Base-by-base conservation (phyloP, 2,329 filamentous ascomycete species). In the Ramularia collo-cygni region DNA sequence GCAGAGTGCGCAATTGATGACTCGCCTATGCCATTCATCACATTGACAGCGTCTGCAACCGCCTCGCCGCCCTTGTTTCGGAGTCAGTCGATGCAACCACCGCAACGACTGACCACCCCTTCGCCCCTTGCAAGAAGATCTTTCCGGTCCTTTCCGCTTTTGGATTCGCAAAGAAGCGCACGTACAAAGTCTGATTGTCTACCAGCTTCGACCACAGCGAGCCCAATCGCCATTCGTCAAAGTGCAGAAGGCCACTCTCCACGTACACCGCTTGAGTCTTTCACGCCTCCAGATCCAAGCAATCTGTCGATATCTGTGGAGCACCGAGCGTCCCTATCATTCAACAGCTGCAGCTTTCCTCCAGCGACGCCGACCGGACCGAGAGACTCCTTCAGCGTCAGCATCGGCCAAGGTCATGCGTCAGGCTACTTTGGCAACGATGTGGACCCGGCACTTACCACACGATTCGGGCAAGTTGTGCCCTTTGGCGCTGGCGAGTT, bases 401-500 rank as follows among this genome's bases (percentile, higher is more conserved):
- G 71, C 43, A 67, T 76, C 42, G 78, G 71, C 52, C 47, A 51
- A 32, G 50, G 51, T 40, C 44, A 54, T 29, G 49, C 49, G 6
- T 82, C 85, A 51, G 77, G 75, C 6, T 76, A 82, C 42, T 76
- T 76, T n/a, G 75, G 77, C 24, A 77, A 78, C 32, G 80, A 93
- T 46, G 74, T 90, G 12, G 90, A 96, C 56, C 76, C 79, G 15
- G 77, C 76, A 37, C 67, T 95, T 37, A 77, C 77, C 9, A 75
- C 78, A 3, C 79, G 84, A 38, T 98, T 98, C 59, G 79, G 83
- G 39, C 84, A 82, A 44, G 83, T 93, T 9, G 84, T 87, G 53
- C 73, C 81, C 43, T 75, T 90, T 50, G 90, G 90, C 34, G 81
- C 81, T 44, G 92, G 92, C 42, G 90, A 95, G 60, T 98, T 98